Evolutionary conservation across 2,329 filamentous ascomycete species (phyloP), one percentile per base, ranked within the genome.

Genomic region (Bipolaris sorokiniana): DNA sequence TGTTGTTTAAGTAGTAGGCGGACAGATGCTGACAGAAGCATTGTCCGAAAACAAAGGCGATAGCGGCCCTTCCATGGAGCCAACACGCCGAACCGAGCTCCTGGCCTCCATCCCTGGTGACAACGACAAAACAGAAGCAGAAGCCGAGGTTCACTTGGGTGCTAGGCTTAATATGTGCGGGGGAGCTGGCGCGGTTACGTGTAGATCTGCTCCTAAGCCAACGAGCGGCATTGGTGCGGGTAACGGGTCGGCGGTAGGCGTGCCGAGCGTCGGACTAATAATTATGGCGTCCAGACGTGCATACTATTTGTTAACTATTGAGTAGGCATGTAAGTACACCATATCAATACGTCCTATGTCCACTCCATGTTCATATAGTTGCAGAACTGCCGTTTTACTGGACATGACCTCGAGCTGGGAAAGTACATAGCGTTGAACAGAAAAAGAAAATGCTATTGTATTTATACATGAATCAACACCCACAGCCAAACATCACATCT

Each of bases 61-160:
- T n/a, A 16, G 26, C 42, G 10, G 28, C 11, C 16, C 31, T 7
- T 26, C 15, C 15, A 46, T 18, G 5, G 15, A 18, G 16, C 18
- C 5, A 28, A 16, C n/a, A 16, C 18, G n/a, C 42, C 28, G 28
- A 20, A 31, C 42, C 26, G 31, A 20, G 42, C n/a, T 33, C n/a
- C 28, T 45, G 15, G 23, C 16, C 23, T 20, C 5, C 26, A 33
- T 33, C 28, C 28, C 28, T 31, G 28, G 28, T 10, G 28, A 31
- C 28, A 5, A 10, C 1, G 28, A 31, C 28, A 31, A 31, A 31
- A 31, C 28, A 31, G 28, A 31, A 13, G 28, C 28, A 55, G 51
- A 59, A 65, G 63, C 65, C 64, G 65, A 68, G 65, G 65, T 67
- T 58, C 61, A 56, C 54, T 50, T 58, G 51, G 51, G 47, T 42